Conservation (phyloP, 495 filamentous ascomycete species). For the Cercophora sp. region DNA sequence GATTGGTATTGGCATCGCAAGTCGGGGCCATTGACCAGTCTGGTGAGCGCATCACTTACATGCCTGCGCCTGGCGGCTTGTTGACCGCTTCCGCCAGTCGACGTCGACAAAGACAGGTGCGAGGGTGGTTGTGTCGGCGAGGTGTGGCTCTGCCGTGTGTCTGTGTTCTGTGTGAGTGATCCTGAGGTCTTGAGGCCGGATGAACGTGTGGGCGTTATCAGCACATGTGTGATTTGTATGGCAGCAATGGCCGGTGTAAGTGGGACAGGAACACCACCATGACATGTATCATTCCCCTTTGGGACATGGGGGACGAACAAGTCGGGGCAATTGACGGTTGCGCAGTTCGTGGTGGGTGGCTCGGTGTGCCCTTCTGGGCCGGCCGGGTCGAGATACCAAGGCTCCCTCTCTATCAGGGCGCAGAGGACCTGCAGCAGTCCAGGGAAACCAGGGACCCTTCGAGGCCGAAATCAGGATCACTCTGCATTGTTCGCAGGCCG, state of each 20-base stretch:
- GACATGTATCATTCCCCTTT: conserved; percentile 2
- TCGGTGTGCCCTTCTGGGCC: not conserved
- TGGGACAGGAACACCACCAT: conserved; percentile 13
- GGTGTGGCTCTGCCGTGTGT: not conserved
- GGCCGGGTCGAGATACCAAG: not conserved
- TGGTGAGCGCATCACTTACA: too few relatives aligned
- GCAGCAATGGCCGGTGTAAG: not conserved
- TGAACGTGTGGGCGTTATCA: conserved; percentile 5
- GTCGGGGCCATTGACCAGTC: too few relatives aligned
- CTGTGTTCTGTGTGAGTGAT: not conserved
- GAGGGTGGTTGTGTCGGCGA: not conserved
- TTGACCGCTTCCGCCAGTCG: too few relatives aligned
- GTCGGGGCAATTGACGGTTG: too few relatives aligned
- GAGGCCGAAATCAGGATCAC: not conserved
- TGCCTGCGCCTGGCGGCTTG: too few relatives aligned
- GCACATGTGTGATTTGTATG: not conserved
- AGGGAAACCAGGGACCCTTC: not conserved
- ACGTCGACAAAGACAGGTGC: too few relatives aligned
- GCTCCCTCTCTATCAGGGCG: not conserved
- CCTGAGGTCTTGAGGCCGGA: not conserved
- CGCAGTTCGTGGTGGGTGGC: not conserved
- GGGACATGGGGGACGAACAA: not conserved
- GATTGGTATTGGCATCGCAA: too few relatives aligned
- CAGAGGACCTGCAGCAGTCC: not conserved
- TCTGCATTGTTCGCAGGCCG: not conserved